Conservation (phyloP, 2,329 filamentous ascomycete species). For the Byssoonygena ceratinophila region DNA sequence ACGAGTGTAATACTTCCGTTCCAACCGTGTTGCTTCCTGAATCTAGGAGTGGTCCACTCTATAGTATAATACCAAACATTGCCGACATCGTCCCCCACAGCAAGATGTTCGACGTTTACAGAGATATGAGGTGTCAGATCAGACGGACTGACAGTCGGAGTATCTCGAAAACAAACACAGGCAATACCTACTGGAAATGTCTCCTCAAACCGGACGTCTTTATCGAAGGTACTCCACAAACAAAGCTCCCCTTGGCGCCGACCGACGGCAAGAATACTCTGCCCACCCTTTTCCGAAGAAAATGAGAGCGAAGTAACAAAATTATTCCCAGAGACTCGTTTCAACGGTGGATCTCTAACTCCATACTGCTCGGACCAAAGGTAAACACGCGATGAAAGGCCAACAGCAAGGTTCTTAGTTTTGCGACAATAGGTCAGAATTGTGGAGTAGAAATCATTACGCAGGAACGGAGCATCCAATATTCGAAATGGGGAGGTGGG, state of each 20-base stretch:
- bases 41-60: slow-evolving; percentile 57
- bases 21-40: slow-evolving; percentile 61
- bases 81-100: slow-evolving; percentile 75
- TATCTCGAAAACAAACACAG: slow-evolving; percentile 72
- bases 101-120: slow-evolving; percentile 66
- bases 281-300: slow-evolving; percentile 64
- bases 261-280: slow-evolving; percentile 74
- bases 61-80: slow-evolving; percentile 79
- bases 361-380: slow-evolving; percentile 73
- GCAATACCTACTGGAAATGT: slow-evolving; percentile 62
- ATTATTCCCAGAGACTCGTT: slow-evolving; percentile 39
- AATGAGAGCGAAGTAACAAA: slow-evolving; percentile 80
- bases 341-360: slow-evolving; percentile 50
- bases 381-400: slow-evolving; percentile 67
- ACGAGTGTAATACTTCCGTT: slow-evolving; percentile 67
- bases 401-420: slow-evolving; percentile 69
- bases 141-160: slow-evolving; percentile 42
- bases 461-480: slow-evolving; percentile 75
- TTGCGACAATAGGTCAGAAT: slow-evolving; percentile 73
- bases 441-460: slow-evolving; percentile 93
- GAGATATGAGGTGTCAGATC: slow-evolving; percentile 38
- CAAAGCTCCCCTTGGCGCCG: slow-evolving; percentile 65
- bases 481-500: slow-evolving; percentile 73
- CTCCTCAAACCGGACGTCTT: slow-evolving; percentile 61
- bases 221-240: slow-evolving; percentile 61